These are phyloP conservation scores for Exophiala oligosperma DNA, from an alignment of 2,329 filamentous ascomycete species.

Conservation along the genomic window DNA sequence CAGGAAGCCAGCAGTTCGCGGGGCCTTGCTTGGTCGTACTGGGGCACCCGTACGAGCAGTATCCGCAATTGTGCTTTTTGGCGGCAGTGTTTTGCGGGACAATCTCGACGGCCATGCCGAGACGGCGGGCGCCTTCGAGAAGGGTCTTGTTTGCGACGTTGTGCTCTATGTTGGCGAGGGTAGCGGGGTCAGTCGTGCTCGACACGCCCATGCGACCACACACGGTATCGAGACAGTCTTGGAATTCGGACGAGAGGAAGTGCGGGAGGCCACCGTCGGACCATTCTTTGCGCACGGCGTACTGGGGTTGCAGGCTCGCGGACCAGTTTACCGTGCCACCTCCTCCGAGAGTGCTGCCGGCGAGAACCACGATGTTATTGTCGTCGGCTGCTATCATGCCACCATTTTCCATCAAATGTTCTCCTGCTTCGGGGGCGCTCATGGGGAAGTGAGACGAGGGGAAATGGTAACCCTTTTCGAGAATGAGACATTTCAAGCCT, in stretches of 20 bases:
- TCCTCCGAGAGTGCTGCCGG: slow-evolving; percentile 77
- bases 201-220: slow-evolving; percentile 74
- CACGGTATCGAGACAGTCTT: slow-evolving; percentile 76
- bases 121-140: slow-evolving; percentile 71
- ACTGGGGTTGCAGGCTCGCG: slow-evolving; percentile 67
- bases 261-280: slow-evolving; percentile 60
- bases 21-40: slow-evolving; percentile 77
- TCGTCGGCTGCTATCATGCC: slow-evolving; percentile 60
- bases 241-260: slow-evolving; percentile 72
- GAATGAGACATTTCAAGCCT: slow-evolving; percentile 71
- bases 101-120: slow-evolving; percentile 68
- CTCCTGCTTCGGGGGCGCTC: slow-evolving; percentile 54
- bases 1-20: slow-evolving; percentile 72
- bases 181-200: slow-evolving; percentile 49
- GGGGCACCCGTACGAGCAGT: slow-evolving; percentile 61
- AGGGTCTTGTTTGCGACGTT: slow-evolving; percentile 71
- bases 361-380: slow-evolving; percentile 59
- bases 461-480: slow-evolving; percentile 81
- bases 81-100: slow-evolving; percentile 81
- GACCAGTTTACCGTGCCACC: slow-evolving; percentile 89
- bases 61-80: slow-evolving; percentile 71
- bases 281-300: slow-evolving; percentile 80
- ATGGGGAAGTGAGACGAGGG: slow-evolving; percentile 72
- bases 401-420: slow-evolving; percentile 69
- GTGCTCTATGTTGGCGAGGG: slow-evolving; percentile 56